A percentile compares a stretch with the other conserved stretches of the same genome.
Evolutionary conservation across 2,329 filamentous ascomycete species (phyloP).

Genomic region (Alternaria sp.): DNA sequence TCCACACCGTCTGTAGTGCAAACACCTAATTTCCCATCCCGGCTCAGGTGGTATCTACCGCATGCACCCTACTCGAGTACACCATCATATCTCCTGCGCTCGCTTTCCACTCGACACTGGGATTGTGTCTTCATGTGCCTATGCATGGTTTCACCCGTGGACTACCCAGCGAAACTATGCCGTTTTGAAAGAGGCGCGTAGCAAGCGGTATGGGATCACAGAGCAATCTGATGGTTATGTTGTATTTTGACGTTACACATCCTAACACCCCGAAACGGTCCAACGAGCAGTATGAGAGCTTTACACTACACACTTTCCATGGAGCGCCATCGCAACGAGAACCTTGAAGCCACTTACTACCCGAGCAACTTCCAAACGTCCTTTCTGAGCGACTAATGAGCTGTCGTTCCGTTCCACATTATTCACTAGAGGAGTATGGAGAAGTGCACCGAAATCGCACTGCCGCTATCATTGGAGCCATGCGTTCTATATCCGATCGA

Average conservation of each 20-base stretch:
- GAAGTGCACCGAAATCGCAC: neutral
- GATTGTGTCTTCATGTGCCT: neutral
- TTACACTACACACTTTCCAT: neutral
- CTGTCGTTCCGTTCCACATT: neutral
- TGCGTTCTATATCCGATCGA: neutral
- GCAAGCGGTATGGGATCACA: slow-evolving; percentile 7
- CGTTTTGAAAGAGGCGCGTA: neutral
- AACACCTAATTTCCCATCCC: slow-evolving; percentile 24
- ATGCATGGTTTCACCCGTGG: neutral
- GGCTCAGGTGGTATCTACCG: slow-evolving; percentile 37
- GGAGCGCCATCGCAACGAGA: neutral
- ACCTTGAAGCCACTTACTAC: neutral
- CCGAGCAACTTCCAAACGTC: neutral
- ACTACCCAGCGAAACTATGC: neutral
- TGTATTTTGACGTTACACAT: slow-evolving; percentile 20
- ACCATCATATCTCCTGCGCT: slow-evolving; percentile 5
- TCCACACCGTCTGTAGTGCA: slow-evolving; percentile 5
- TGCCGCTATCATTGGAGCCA: neutral
- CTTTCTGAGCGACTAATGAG: neutral
- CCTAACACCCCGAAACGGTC: neutral
- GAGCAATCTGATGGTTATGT: neutral
- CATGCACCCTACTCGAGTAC: slow-evolving; percentile 16
- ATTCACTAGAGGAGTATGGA: neutral
- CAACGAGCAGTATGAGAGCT: neutral
- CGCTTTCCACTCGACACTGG: slow-evolving; percentile 2